Base-by-base conservation (phyloP, 306 rosid genomes). In the Canavalia gladiata region DNA sequence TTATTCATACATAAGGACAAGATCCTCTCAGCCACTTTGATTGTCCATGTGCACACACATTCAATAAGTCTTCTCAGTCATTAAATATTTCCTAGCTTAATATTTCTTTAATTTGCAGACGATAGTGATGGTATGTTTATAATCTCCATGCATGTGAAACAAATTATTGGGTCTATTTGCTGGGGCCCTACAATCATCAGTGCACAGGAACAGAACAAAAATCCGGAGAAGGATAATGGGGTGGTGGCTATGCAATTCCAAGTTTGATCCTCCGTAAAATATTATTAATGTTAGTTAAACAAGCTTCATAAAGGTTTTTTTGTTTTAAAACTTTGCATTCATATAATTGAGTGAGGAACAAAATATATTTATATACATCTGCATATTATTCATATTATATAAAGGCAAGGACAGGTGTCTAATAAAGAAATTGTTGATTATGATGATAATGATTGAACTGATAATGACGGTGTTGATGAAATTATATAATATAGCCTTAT, bases 161-260 rank as follows among this genome's bases (percentile, higher is more conserved):
- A 82, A 85, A 92, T 90, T 80, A 92, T 90, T 90, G 90, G 91
- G 88, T 77, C 85, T 81, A 45, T 45, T 78, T 66, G 77, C 39
- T 85, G 76, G 90, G 92, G 11, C 72, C 93, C 87, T 81, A 86
- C 83, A 86, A 75, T 79, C 79, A 86, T 85, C 84, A 77, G 77
- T 69, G 68, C 68, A 78, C 69, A 86, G 87, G 85, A 90, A 90
- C 89, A 84, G 80, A 84, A 90, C 90, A 87, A 89, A 89, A 87
- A 91, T 79, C 83, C 82, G 63, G 12, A 65, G 83, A 64, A 80
- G 72, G 81, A 82, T 73, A 74, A 88, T 84, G 81, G 81, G 79
- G 86, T 73, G 85, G 86, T 81, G 80, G 81, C 80, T 83, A 75
- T 75, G 80, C 74, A 86, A 77, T 90, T 84, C 81, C 90, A 69